These are phyloP conservation scores for Marasmius oreades DNA, from an alignment of 1,284 basidiomycete genomes.

Conservation along the genomic window DNA sequence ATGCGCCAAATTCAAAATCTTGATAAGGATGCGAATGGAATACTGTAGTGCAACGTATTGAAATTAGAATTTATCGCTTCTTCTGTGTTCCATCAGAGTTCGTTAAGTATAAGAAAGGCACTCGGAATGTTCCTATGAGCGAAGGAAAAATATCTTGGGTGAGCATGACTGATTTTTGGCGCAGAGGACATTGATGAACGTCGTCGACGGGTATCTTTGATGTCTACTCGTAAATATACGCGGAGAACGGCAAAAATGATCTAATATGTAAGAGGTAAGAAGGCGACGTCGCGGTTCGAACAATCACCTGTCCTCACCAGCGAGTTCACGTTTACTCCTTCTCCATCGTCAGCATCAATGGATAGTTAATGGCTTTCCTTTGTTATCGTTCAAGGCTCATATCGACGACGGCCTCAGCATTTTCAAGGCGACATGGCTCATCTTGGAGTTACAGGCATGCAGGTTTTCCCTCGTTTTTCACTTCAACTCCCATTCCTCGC, in stretches of 20 bases:
- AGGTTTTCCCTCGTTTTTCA: conserved; percentile 24
- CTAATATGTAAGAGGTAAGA: too few species aligned
- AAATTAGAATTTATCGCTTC: background rate
- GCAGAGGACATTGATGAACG: too few species aligned
- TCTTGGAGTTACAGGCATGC: conserved; percentile 16
- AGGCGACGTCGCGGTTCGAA: too few species aligned
- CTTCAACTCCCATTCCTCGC: conserved; percentile 20
- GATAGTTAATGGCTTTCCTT: background rate
- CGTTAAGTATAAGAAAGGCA: too few species aligned
- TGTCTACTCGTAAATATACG: too few species aligned
- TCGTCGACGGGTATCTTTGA: too few species aligned
- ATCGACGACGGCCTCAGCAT: background rate
- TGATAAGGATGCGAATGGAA: background rate
- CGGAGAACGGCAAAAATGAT: too few species aligned
- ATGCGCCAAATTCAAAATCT: too few species aligned
- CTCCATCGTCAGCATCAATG: background rate
- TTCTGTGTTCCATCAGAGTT: too few species aligned
- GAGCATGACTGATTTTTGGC: too few species aligned
- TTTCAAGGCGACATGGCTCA: conserved; percentile 11
- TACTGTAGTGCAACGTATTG: background rate
- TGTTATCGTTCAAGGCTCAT: conserved; percentile 1
- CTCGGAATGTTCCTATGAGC: too few species aligned
- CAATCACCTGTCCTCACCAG: background rate
- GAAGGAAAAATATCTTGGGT: too few species aligned
- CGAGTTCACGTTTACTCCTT: background rate